These are phyloP conservation scores for Pseudocercospora pini-densiflorae DNA, from an alignment of 2,329 filamentous ascomycete species.

Conservation along the genomic window DNA sequence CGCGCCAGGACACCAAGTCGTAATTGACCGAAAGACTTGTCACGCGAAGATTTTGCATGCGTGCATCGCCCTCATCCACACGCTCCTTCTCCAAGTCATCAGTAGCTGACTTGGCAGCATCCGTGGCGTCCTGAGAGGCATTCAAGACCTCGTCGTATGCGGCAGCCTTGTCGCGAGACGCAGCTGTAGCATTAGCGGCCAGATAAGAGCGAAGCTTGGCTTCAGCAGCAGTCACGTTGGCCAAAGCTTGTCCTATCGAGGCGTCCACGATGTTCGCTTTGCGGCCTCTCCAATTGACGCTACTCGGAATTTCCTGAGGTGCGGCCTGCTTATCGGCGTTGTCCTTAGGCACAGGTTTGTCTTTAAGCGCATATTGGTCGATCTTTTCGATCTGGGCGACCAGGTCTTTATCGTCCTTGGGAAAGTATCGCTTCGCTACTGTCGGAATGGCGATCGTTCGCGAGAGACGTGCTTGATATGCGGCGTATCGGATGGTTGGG, in stretches of 20 bases:
- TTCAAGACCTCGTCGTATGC: constrained; percentile 91
- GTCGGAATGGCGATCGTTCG: constrained; percentile 80
- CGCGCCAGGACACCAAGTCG: constrained; percentile 90
- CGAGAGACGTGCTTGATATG: constrained; percentile 87
- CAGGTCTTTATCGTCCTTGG: constrained; percentile 64
- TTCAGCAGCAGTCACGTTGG: constrained; percentile 65
- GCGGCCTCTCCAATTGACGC: constrained; percentile 82
- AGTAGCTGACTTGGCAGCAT: constrained; percentile 90
- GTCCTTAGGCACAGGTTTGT: constrained; percentile 46
- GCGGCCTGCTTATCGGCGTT: constrained; percentile 32
- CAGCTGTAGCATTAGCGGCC: constrained; percentile 46
- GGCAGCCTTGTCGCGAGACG: constrained; percentile 69
- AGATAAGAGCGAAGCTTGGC: constrained; percentile 55
- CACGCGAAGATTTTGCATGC: constrained; percentile 91
- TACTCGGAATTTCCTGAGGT: constrained; percentile 63
- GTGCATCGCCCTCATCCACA: constrained; percentile 77
- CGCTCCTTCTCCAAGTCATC: constrained; percentile 87
- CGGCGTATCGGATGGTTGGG: constrained; percentile 90
- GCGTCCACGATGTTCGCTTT: constrained; percentile 91
- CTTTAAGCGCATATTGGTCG: constrained; percentile 69
- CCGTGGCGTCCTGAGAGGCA: constrained; percentile 89
- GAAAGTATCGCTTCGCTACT: constrained; percentile 80
- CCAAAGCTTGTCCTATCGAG: constrained; percentile 83
- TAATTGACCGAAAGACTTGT: constrained; percentile 94
- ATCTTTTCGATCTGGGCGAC: constrained; percentile 71